A percentile compares a stretch with the other conserved stretches of the same genome.
Evolutionary conservation across 225 moss, liverwort and hornwort species (phyloP).

Genomic region (Sphagnum tenellum): DNA sequence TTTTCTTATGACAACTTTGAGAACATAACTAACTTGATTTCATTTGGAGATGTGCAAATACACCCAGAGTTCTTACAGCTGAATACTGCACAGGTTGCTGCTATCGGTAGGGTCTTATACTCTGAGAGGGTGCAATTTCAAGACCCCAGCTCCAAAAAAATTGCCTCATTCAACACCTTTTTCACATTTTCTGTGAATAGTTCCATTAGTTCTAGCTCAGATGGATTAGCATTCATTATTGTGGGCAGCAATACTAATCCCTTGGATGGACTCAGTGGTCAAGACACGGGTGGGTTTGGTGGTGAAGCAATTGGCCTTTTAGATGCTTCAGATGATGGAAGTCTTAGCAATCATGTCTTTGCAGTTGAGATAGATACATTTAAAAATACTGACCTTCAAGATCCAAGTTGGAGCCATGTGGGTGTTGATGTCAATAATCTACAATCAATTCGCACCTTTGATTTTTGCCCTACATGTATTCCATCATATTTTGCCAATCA

Average conservation of each 20-base stretch:
- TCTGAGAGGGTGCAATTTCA: conserved; percentile 23
- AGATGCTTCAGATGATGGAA: conserved; percentile 8
- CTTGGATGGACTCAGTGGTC: neutral
- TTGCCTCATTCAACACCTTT: conserved; percentile 53
- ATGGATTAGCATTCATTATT: conserved; percentile 52
- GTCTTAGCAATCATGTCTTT: conserved; percentile 15
- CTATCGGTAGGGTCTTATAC: conserved; percentile 27
- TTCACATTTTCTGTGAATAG: conserved; percentile 48
- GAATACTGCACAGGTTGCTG: no score
- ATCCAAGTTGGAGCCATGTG: conserved; percentile 39
- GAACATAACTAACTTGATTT: no score
- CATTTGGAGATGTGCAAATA: no score
- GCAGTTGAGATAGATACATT: conserved; percentile 59
- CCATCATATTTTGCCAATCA: no score
- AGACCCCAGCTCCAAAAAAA: conserved; percentile 8
- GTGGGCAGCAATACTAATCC: conserved; percentile 15
- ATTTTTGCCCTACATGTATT: conserved; percentile 8
- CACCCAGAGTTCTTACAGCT: no score
- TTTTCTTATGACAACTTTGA: no score
- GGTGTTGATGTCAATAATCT: conserved; percentile 48
- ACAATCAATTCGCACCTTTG: conserved; percentile 20
- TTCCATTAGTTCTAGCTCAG: conserved; percentile 17
- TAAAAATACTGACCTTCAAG: conserved; percentile 14
- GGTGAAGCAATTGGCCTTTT: neutral
- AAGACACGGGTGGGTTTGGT: conserved; percentile 23